Evolutionary conservation across 31 red algal genomes (phyloP).

Genomic region (Odonthalia washingtoniensis): DNA sequence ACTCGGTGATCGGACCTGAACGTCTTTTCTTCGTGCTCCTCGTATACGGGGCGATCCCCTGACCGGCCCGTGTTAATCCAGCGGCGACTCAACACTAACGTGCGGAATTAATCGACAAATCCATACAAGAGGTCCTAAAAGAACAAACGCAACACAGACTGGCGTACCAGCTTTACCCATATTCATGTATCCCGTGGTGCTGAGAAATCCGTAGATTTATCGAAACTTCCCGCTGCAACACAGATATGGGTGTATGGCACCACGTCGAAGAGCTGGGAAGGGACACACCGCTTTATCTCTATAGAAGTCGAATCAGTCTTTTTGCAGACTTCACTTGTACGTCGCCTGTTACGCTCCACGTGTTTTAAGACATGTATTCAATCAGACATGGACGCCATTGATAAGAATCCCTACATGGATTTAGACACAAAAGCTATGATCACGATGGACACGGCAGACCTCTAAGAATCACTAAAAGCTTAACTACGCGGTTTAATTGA

Average conservation of each 20-base stretch:
- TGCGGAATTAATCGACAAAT: neutral
- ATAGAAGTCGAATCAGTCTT: slow-evolving; percentile 17
- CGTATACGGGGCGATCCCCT: slow-evolving; percentile 34
- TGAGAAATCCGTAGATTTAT: slow-evolving; percentile 1
- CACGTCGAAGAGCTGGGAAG: slow-evolving; percentile 1
- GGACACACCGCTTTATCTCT: neutral
- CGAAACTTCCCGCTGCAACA: slow-evolving; percentile 23
- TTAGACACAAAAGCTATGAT: neutral
- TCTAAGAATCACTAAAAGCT: too few species aligned
- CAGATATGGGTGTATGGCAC: slow-evolving; percentile 27
- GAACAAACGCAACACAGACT: slow-evolving; percentile 5
- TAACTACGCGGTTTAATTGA: neutral
- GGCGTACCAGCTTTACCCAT: slow-evolving; percentile 25
- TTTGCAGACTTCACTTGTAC: neutral
- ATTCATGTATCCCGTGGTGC: neutral
- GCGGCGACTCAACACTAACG: slow-evolving; percentile 31
- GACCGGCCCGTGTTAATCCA: neutral
- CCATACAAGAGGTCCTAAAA: slow-evolving; percentile 33
- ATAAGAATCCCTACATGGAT: neutral
- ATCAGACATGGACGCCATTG: neutral
- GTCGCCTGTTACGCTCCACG: neutral
- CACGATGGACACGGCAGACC: neutral
- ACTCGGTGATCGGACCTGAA: slow-evolving; percentile 36
- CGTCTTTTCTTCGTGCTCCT: slow-evolving; percentile 29
- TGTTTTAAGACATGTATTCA: slow-evolving; percentile 8